These are phyloP conservation scores for Eucalyptus victrix DNA, from an alignment of 345 rosid genomes.

Conservation along the genomic window DNA sequence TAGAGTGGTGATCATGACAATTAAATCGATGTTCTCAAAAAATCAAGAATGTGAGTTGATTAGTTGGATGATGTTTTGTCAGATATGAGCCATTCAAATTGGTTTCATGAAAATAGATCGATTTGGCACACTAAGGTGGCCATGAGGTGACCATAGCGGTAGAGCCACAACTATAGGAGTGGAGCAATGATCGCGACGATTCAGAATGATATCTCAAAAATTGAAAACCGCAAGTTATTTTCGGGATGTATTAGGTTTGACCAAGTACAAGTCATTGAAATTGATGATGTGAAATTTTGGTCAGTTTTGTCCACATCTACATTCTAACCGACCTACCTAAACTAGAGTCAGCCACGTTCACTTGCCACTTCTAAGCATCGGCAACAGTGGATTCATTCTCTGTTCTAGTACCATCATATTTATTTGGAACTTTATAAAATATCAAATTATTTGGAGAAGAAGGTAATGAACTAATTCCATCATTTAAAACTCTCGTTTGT, in stretches of 20 bases:
- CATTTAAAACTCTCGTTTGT: not conserved
- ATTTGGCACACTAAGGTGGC: not conserved
- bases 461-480: not conserved
- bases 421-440: not conserved
- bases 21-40: not conserved
- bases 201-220: not conserved
- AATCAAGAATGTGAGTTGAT: not conserved
- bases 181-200: not conserved
- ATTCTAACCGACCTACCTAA: not conserved
- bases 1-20: not conserved
- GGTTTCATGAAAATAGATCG: not conserved
- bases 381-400: not conserved
- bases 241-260: not conserved
- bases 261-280: not conserved
- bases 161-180: not conserved
- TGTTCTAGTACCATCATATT: not conserved
- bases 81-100: not conserved
- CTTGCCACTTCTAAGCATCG: not conserved
- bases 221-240: not conserved
- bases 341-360: not conserved
- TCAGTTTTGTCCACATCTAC: not conserved
- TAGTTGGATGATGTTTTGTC: not conserved
- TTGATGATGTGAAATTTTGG: not conserved
- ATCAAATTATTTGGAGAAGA: not conserved
- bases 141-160: accelerated